Evolutionary conservation across 306 rosid species (phyloP), one percentile per base, ranked within the genome.

Genomic region (Vigna angularis): DNA sequence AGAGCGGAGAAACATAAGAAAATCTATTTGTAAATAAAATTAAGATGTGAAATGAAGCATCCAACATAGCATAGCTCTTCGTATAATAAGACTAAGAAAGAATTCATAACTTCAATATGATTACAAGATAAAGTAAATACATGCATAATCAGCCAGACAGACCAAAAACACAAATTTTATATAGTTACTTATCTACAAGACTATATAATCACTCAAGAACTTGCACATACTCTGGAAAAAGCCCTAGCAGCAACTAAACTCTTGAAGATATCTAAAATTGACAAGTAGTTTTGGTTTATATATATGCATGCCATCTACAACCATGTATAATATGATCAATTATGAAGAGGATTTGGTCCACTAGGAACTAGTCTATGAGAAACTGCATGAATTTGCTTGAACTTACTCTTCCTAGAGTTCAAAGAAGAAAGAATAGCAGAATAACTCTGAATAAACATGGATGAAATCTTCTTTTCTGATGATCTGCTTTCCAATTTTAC

Each of bases 341-440:
- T 90, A 72, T 91, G 97, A 70, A 91, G 97, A 48, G 81, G 97
- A 78, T 91, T 88, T 65, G 97, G 93, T 66, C 94, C 97, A 66
- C 72, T 53, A 2, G 94, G 93, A 49, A 91, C 90, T 47, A 20
- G 34, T 24, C 83, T 53, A 62, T 7, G 93, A 11, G 93, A 92
- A 84, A 90, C 89, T 6, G 59, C 75, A 58, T 85, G 97, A 74
- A 86, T 70, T 57, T 72, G 68, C 74, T 70, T 63, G 62, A 42
- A 67, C 84, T 74, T 79, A 9, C 24, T 75, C 76, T 83, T 81
- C 69, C 40, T 84, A 17, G 73, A 61, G 62, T 77, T 45, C 74
- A 82, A 22, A 26, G 89, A 83, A 34, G 82, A 66, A 16, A 85
- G 57, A 75, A 85, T 68, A 44, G 84, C 87, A 72, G 84, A 76